Base-by-base conservation (phyloP, 495 filamentous ascomycete genomes). In the Penicillium goetzii region DNA sequence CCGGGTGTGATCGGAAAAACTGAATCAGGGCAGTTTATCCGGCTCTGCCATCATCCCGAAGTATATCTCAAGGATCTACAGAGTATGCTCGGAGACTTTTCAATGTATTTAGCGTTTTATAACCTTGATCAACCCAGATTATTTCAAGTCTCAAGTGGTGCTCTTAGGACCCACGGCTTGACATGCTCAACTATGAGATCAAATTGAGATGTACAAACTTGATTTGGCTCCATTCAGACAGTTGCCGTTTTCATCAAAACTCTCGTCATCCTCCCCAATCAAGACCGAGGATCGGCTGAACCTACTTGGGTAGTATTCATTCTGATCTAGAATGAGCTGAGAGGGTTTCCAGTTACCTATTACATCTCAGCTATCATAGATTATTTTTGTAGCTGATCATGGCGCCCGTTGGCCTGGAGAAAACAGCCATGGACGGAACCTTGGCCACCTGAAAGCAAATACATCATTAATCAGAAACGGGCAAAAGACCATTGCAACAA, bases 11-110 rank as follows among this genome's bases (percentile, higher is more conserved):
- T 3, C 60, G 64, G 68, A 67, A 65, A 38, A 65, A 64, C 61
- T 56, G 4, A 32, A 66, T 49, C n/a, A 11, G 67, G 72, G 15
- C 53, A 45, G 61, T 73, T 78, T 72, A 7, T 62, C 74, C 76
- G 72, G 26, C 1, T 11, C 47, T 32, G 0, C 32, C 25, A 9
- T 30, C 11, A 43, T 30, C 59, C 63, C 69, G 61, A 58, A 67
- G 58, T 64, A 69, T 69, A 66, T 1, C 51, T n/a, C n/a, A n/a
- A n/a, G n/a, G n/a, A n/a, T n/a, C n/a, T n/a, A n/a, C n/a, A n/a
- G n/a, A n/a, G n/a, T 12, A 47, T 47, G 3, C 15, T 47, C 3
- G 43, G 43, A 47, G 43, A 2, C 8, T 3, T 25, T 12, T 47
- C 36, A 5, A 12, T 25, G 9, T 1, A 12, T 25, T 21, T 12